Base-by-base conservation (phyloP, 2,329 filamentous ascomycete genomes). In the Triangularia setosa region DNA sequence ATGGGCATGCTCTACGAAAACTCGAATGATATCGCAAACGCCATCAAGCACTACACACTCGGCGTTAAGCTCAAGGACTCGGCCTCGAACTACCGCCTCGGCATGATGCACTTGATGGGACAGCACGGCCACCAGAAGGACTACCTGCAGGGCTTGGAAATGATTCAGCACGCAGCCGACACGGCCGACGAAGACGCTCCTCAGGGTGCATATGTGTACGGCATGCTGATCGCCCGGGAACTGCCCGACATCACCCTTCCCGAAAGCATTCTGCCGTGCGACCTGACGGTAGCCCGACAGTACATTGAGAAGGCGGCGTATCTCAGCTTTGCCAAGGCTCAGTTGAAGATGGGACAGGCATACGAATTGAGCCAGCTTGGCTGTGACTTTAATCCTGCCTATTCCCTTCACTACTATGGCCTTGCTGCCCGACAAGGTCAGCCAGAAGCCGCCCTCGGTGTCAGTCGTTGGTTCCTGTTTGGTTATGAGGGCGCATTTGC, bases 1-100 rank as follows among this genome's bases (percentile, higher is more conserved):
- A 96, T 99, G 79, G 95, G 95, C 67, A 99, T 98, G 94, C 90
- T 97, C 64, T 98, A 93, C 75, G 95, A 99, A 78, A 93, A 91
- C 75, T 94, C 93, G 4, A 96, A 96, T 73, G 94, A 99, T 73
- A 89, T 93, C 65, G 84, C 89, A 67, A 97, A 96, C 76, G 95
- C 95, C 5, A 88, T 97, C 73, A 88, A 90, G 72, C 93, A 98
- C 76, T 99, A 98, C 77, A 87, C 92, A 69, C 85, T 86, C 57
- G 95, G 95, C 58, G 88, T 95, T 58, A 85, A 87, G 58, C 81
- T 89, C 70, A 88, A 89, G 24, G 95, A 99, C 78, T 97, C 95
- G 16, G 95, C 95, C 3, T 93, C 93, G 4, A 90, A 81, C 64
- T 86, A 93, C 79, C 88, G 95, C 65, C 81, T 99, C 70, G 95